Conservation (phyloP, 768 basidiomycete genomes). For the Mycena olivaceomarginata region DNA sequence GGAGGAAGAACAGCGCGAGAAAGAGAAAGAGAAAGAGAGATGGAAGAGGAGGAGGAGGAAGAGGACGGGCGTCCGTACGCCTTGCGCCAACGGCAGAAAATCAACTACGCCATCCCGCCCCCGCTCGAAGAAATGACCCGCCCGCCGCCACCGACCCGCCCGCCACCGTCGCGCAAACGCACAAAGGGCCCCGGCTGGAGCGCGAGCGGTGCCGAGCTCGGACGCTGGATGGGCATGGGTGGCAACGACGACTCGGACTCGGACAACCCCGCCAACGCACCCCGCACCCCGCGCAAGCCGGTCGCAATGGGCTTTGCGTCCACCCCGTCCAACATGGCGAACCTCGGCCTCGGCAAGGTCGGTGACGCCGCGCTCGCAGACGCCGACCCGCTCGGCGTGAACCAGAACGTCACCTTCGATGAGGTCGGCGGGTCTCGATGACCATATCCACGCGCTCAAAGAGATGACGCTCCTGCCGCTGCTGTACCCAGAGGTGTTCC, state of each 20-base stretch:
- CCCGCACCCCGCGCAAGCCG: conserved; percentile 78
- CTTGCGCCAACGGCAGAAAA: conserved; percentile 77
- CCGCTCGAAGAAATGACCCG: conserved; percentile 83
- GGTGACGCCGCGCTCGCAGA: conserved; percentile 93
- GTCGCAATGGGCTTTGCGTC: conserved; percentile 73
- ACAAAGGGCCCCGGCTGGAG: conserved; percentile 84
- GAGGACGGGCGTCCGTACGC: conserved; percentile 74
- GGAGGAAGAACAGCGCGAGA: conserved; percentile 61
- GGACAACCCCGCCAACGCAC: conserved; percentile 59
- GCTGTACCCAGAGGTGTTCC: conserved; percentile 97
- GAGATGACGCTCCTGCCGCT: conserved; percentile 99
- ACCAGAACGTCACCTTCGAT: conserved; percentile 95
- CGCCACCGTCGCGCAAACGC: conserved; percentile 46
- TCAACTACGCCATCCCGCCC: conserved; percentile 90
- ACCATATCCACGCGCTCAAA: conserved; percentile 97
- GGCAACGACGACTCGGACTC: conserved; percentile 87
- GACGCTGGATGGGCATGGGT: conserved; percentile 86
- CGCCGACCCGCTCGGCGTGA: conserved; percentile 94
- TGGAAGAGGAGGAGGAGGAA: conserved; percentile 57
- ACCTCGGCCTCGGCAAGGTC: conserved; percentile 89
- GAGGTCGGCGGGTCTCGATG: conserved; percentile 98
- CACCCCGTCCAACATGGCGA: conserved; percentile 84
- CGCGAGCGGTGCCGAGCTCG: conserved; percentile 84
- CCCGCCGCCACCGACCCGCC: conserved; percentile 57
- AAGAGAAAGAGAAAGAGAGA: conserved; percentile 39